Evolutionary conservation across 306 rosid genomes (phyloP).

Genomic region (Canavalia ensiformis): DNA sequence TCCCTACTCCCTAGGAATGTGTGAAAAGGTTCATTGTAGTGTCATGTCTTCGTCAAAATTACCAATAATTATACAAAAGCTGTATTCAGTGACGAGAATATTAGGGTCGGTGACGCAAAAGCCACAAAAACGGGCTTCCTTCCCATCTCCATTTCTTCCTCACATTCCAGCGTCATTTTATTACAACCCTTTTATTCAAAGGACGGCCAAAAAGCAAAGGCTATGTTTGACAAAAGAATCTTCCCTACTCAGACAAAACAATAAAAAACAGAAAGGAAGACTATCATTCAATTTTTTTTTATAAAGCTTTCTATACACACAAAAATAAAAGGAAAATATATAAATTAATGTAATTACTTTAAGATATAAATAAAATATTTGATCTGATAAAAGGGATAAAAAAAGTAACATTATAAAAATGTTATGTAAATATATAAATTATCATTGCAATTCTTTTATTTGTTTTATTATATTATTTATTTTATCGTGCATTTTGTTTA

Average conservation of each 20-base stretch:
- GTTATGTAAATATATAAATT: no score
- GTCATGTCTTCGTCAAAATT: slow-evolving; percentile 63
- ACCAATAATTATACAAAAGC: slow-evolving; percentile 46
- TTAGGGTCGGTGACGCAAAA: slow-evolving; percentile 65
- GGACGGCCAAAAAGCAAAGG: slow-evolving; percentile 56
- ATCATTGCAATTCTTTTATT: no score
- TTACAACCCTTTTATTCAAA: slow-evolving; percentile 34
- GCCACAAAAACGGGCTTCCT: slow-evolving; percentile 47
- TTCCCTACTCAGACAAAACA: slow-evolving; percentile 49
- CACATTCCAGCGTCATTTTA: slow-evolving; percentile 6
- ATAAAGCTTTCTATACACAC: no score
- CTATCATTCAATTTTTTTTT: background rate
- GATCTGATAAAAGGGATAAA: no score
- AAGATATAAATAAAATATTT: no score
- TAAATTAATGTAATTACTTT: no score
- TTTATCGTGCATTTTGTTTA: no score
- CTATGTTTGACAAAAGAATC: slow-evolving; percentile 56
- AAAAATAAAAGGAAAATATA: no score
- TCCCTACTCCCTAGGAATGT: slow-evolving; percentile 42
- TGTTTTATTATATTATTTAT: no score
- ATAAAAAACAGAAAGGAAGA: slow-evolving; percentile 30
- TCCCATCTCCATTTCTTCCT: slow-evolving; percentile 20
- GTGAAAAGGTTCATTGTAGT: slow-evolving; percentile 53
- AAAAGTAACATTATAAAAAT: no score
- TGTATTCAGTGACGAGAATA: slow-evolving; percentile 36